These are phyloP conservation scores for Lipomyces spencermartinsiae DNA, from an alignment of 805 yeast genomes.

Conservation along the genomic window DNA sequence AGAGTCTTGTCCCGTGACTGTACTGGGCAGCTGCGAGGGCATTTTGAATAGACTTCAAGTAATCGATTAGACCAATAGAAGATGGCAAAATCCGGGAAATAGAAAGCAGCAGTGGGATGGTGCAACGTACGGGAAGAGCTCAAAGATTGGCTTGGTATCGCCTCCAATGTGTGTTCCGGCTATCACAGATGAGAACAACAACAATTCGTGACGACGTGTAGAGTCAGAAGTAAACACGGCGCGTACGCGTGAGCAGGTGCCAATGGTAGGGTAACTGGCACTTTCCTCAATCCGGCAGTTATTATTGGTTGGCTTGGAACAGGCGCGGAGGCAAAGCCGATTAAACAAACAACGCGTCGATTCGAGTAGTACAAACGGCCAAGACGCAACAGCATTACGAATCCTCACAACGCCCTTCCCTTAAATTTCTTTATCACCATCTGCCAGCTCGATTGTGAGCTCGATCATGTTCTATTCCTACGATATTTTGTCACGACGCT, in stretches of 20 bases:
- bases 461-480: constrained; percentile 36
- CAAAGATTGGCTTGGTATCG: neutral
- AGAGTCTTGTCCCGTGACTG: neutral
- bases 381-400: too few species aligned
- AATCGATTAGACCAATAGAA: neutral
- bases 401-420: neutral
- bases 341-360: neutral
- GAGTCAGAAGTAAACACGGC: neutral
- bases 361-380: too few species aligned
- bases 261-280: neutral
- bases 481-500: constrained; percentile 29
- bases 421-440: neutral
- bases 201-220: neutral
- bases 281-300: too few species aligned
- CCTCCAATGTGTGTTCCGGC: neutral
- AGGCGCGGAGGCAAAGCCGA: too few species aligned
- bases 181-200: neutral
- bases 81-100: neutral
- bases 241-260: constrained; percentile 5
- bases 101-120: neutral
- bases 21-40: constrained; percentile 13
- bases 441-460: neutral
- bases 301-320: too few species aligned
- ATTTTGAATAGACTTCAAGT: neutral
- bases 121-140: neutral